These are phyloP conservation scores for Hydnomerulius pinastri DNA, from an alignment of 768 basidiomycete species.

Conservation along the genomic window DNA sequence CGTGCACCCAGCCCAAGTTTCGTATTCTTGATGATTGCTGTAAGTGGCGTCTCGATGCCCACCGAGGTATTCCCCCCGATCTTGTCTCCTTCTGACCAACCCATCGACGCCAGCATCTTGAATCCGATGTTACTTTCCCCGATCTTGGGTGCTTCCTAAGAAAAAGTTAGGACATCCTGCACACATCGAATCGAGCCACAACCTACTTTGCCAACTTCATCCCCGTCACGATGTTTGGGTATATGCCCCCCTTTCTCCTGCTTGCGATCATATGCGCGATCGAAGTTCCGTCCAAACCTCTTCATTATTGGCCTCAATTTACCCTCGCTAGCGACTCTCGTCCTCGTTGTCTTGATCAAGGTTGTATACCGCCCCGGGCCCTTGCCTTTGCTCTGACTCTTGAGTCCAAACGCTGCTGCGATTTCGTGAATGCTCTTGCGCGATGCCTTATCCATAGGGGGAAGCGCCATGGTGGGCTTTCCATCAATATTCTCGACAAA, in stretches of 20 bases:
- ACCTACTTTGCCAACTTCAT: slow-evolving; percentile 79
- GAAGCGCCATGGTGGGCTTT: slow-evolving; percentile 59
- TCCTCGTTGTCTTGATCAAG: slow-evolving; percentile 65
- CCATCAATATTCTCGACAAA: slow-evolving; percentile 65
- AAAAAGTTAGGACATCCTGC: background rate
- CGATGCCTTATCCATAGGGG: slow-evolving; percentile 74
- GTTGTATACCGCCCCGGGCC: slow-evolving; percentile 76
- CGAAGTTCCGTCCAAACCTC: slow-evolving; percentile 34
- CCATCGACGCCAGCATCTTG: slow-evolving; percentile 85
- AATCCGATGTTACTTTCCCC: slow-evolving; percentile 83
- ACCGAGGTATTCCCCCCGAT: slow-evolving; percentile 62
- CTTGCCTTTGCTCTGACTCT: slow-evolving; percentile 73
- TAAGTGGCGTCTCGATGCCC: slow-evolving; percentile 75
- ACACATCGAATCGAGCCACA: background rate
- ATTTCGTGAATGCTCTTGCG: slow-evolving; percentile 79
- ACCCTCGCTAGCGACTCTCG: slow-evolving; percentile 59
- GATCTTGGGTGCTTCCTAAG: slow-evolving; percentile 78
- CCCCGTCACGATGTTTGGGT: slow-evolving; percentile 74
- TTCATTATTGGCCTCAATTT: slow-evolving; percentile 54
- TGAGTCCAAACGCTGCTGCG: slow-evolving; percentile 76
- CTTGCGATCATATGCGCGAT: slow-evolving; percentile 11
- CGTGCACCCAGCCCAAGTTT: slow-evolving; percentile 78
- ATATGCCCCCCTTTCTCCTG: slow-evolving; percentile 22
- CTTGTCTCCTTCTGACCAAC: slow-evolving; percentile 80
- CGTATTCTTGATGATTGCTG: slow-evolving; percentile 83